Conservation (phyloP, 1,284 basidiomycete species). For the Testicularia cyperi region DNA sequence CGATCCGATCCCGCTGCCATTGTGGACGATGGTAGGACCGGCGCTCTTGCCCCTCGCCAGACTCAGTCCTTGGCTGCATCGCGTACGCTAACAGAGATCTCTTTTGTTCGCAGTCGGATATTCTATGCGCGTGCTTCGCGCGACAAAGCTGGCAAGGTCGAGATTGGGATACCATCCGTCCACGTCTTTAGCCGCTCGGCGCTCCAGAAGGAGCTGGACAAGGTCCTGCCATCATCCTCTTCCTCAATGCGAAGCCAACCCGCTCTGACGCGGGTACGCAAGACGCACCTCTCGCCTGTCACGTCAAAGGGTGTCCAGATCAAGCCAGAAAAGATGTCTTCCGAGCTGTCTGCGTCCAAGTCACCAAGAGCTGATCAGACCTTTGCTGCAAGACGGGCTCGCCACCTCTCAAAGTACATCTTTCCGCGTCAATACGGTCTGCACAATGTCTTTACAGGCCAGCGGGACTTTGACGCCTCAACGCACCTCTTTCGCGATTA, state of each 20-base stretch:
- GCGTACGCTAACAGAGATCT: conserved; percentile 63
- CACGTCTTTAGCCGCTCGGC: conserved; percentile 54
- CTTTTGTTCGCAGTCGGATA: conserved; percentile 66
- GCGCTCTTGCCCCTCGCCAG: too few species aligned
- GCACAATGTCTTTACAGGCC: conserved; percentile 65
- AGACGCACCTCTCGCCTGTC: background rate
- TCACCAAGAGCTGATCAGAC: conserved; percentile 13
- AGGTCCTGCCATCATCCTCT: conserved; percentile 10
- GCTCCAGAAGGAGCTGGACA: conserved; percentile 18
- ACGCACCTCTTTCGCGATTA: conserved; percentile 65
- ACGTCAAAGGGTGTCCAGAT: background rate
- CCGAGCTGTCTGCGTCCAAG: conserved; percentile 53
- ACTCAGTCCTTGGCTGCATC: too few species aligned
- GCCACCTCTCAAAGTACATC: conserved; percentile 76
- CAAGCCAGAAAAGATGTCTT: background rate
- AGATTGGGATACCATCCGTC: conserved; percentile 69
- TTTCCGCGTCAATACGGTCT: conserved; percentile 78
- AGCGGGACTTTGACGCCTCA: conserved; percentile 27
- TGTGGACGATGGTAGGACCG: background rate
- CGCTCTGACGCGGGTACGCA: background rate
- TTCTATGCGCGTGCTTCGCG: conserved; percentile 71
- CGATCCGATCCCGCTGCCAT: conserved; percentile 7
- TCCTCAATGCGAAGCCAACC: background rate
- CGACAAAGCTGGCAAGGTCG: conserved; percentile 63
- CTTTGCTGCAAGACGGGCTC: conserved; percentile 58